Evolutionary conservation across 75 land plant genomes (phyloP), one percentile per base, ranked within the genome.

Genomic region (Pinus taeda): DNA sequence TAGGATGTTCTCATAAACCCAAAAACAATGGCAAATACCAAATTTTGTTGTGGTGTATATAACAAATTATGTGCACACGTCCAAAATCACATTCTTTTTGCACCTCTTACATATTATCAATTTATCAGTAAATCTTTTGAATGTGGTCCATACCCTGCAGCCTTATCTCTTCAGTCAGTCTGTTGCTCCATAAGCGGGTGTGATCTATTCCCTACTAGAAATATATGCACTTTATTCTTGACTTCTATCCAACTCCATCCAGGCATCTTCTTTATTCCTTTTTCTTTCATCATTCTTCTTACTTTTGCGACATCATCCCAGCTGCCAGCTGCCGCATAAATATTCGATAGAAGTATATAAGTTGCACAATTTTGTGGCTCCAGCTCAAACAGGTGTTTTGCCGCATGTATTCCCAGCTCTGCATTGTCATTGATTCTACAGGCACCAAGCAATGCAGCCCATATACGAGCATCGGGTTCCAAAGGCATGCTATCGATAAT

Each of bases 371-470:
- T 56, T 73, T 73, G n/a, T 13, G 57, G 59, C 15, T 73, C 58
- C 17, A 90, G 76, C 60, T 81, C 72, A 7, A 59, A 74, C 22
- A 87, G 80, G 20, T 87, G 60, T 5, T 85, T 57, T 53, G 83
- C 15, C 13, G 87, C 90, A 18, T 74, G 21, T 74, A 83, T 85
- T 64, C 78, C 93, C 17, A 89, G 29, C 49, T 76, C 21, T 4
- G 86, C 74, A 83, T 91, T 81, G 39, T 80, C 84, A 63, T 89
- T 85, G 73, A 82, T 84, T 72, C 79, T 80, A 74, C 89, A 84
- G 13, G 87, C 74, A 73, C 74, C 33, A 74, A 90, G 59, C 37
- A 93, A 73, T 9, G 94, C 87, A 15, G 84, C 84, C 94, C 94
- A 92, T 24, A 91, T 80, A 36, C 81, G 79, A 59, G 84, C 79